phyloP scores from a whole-genome alignment of 2,329 filamentous ascomycete species.

The Penicillium sp. region DNA sequence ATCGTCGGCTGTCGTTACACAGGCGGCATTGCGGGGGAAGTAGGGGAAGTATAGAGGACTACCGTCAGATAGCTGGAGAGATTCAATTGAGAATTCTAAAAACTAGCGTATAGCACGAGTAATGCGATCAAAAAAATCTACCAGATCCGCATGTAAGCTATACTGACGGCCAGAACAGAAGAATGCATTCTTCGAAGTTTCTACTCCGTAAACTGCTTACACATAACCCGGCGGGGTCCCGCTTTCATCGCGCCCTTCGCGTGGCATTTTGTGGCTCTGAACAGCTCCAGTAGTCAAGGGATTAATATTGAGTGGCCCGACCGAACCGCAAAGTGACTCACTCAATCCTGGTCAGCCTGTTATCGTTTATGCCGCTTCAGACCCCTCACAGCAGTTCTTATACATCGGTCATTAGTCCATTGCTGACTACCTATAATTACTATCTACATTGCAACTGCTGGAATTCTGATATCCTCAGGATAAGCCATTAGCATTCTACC shows the following conservation, averaged over 20 bases:
- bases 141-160: too few species aligned
- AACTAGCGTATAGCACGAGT: too few species aligned
- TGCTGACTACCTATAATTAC: neutral
- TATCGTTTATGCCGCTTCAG: neutral
- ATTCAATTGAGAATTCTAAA: too few species aligned
- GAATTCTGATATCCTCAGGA: neutral
- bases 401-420: neutral
- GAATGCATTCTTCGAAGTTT: neutral
- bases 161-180: neutral
- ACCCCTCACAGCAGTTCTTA: neutral
- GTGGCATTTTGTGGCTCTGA: neutral
- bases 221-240: neutral
- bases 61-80: too few species aligned
- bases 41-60: neutral
- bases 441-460: too few species aligned
- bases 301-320: neutral
- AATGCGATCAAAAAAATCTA: too few species aligned
- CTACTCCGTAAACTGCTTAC: neutral
- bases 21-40: neutral
- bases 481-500: neutral
- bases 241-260: neutral
- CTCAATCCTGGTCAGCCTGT: neutral
- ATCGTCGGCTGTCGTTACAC: neutral
- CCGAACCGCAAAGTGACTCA: neutral
- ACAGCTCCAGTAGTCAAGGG: neutral